Conservation (phyloP, 2,329 filamentous ascomycete genomes). For the Trichophyton mentagrophytes region DNA sequence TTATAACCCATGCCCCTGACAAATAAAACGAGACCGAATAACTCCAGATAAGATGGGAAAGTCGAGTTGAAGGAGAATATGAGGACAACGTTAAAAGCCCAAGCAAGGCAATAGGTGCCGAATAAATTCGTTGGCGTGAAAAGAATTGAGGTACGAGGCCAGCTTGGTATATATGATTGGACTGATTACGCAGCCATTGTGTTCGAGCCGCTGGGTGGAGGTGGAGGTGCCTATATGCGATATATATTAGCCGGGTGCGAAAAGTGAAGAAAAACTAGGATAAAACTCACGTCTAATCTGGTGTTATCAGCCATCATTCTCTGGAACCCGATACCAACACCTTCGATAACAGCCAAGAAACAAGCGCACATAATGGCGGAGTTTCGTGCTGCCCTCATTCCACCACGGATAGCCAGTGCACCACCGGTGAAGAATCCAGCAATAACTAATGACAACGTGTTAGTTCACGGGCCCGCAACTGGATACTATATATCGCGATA, state of each 20-base stretch:
- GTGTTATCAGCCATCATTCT: constrained; percentile 87
- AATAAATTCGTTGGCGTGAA: neutral
- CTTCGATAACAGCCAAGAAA: constrained; percentile 88
- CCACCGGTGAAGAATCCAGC: constrained; percentile 95
- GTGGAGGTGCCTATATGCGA: neutral
- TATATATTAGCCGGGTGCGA: neutral
- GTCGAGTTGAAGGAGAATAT: neutral
- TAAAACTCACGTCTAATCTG: constrained; percentile 54
- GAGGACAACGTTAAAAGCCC: neutral
- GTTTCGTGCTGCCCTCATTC: constrained; percentile 82
- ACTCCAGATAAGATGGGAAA: constrained; percentile 2
- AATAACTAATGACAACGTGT: constrained; percentile 47
- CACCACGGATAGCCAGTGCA: constrained; percentile 79
- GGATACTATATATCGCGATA: no score
- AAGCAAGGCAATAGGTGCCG: neutral
- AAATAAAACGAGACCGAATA: neutral
- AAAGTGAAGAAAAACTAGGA: neutral
- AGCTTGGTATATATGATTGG: neutral
- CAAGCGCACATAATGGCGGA: constrained; percentile 93
- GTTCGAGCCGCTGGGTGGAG: neutral
- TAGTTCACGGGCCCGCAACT: neutral
- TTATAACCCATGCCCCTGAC: constrained; percentile 1
- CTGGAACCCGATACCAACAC: constrained; percentile 90
- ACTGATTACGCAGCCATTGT: constrained; percentile 3
- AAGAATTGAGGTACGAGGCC: neutral